Evolutionary conservation across 2,329 filamentous ascomycete genomes (phyloP).

Genomic region (Claviceps humidiphila): DNA sequence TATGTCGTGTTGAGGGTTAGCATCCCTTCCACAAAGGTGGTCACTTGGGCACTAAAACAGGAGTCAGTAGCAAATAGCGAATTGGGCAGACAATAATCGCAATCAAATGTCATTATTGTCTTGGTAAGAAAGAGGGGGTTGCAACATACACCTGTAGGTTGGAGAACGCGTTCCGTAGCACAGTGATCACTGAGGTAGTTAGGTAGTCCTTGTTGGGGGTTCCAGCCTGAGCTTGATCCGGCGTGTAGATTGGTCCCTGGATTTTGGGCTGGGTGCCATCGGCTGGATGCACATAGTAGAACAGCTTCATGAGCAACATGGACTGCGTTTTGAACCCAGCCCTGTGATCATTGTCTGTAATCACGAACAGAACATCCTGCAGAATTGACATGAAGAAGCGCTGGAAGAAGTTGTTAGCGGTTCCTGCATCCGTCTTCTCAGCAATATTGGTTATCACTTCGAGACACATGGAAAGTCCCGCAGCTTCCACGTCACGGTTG

Average conservation of each 20-base stretch:
- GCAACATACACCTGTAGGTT: conserved; percentile 73
- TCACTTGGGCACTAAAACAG: conserved; percentile 60
- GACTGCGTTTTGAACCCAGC: conserved; percentile 98
- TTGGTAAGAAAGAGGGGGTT: background rate
- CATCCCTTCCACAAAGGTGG: conserved; percentile 76
- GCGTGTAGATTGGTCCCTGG: conserved; percentile 76
- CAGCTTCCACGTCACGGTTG: conserved; percentile 93
- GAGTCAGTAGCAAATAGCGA: background rate
- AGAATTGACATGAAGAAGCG: conserved; percentile 93
- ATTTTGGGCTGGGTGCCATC: conserved; percentile 67
- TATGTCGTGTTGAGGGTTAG: conserved; percentile 82
- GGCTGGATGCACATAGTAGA: conserved; percentile 77
- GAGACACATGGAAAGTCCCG: conserved; percentile 93
- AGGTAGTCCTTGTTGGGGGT: conserved; percentile 88
- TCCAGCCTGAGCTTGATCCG: conserved; percentile 68
- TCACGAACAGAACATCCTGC: conserved; percentile 95
- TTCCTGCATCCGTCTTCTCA: conserved; percentile 74
- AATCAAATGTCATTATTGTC: too few relatives aligned
- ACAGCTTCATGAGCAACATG: conserved; percentile 84
- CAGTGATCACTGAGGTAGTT: conserved; percentile 69
- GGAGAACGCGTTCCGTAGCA: conserved; percentile 81
- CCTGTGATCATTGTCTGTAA: conserved; percentile 97
- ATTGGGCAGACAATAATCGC: too few relatives aligned
- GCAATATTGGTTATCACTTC: conserved; percentile 97
- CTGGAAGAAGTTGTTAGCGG: conserved; percentile 92